Base-by-base conservation (phyloP, 2,329 filamentous ascomycete species). In the Fusarium mangiferae region DNA sequence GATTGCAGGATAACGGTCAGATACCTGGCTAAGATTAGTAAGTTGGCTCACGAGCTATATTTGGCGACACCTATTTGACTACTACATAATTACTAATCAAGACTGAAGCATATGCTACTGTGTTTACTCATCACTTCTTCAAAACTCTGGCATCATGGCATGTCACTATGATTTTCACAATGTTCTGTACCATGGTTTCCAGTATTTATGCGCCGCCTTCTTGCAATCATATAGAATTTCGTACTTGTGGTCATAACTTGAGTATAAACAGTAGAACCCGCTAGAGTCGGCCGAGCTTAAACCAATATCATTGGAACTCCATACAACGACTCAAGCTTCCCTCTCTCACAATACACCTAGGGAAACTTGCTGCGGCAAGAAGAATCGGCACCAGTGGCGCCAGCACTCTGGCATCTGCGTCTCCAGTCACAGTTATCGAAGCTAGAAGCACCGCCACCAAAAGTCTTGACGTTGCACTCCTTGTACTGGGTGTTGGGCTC, bases 361-460 rank as follows among this genome's bases (percentile, higher is more conserved):
- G 38, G 38, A 6, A 56, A 56, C 38, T 56, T 56, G 2, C 8
- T 44, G 7, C 54, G 7, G 38, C 54, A 56, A 18, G 38, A 44
- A 6, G 54, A 56, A 15, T 56, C 38, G 2, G 28, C 28, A 44
- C 54, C 54, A 44, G 54, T 56, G 0, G 36, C 52, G 2, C 52
- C 52, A 33, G 52, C 52, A 14, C 20, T 4, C 26, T 42, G 38
- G 1, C 54, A 56, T 24, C 54, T 24, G 1, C 54, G n/a, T 7
- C 54, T 33, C 54, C 36, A 56, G 6, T 56, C 54, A 24, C 54
- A 56, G 38, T 56, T 56, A 33, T 56, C 54, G 1, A 56, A 56
- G 28, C 54, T 45, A 5, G 54, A 56, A 11, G 54, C 54, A 17
- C 54, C 38, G 8, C 38, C 54, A 5, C 38, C 54, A 33, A 33